A percentile compares a stretch with the other conserved stretches of the same genome.
phyloP scores from a whole-genome alignment of 2,329 filamentous ascomycete genomes.

The Fusarium zealandicum region DNA sequence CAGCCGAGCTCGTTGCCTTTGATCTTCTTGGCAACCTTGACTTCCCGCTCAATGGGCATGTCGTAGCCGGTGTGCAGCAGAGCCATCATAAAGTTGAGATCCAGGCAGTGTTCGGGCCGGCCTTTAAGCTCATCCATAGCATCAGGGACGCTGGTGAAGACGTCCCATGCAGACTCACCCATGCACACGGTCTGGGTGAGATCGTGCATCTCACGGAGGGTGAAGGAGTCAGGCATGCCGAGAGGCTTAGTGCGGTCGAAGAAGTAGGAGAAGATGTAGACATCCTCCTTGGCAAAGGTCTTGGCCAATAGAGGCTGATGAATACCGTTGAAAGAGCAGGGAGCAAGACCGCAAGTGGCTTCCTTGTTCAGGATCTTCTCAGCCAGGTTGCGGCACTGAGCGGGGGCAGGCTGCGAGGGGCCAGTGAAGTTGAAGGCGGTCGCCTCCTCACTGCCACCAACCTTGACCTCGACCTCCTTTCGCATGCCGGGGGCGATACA shows the following conservation, averaged over 20 bases:
- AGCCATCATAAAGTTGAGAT: constrained; percentile 95
- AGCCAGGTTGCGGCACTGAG: constrained; percentile 87
- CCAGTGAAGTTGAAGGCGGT: constrained; percentile 84
- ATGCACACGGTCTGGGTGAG: constrained; percentile 85
- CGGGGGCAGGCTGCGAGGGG: constrained; percentile 74
- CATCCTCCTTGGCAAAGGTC: constrained; percentile 89
- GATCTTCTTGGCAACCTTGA: constrained; percentile 99
- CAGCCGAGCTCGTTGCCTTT: constrained; percentile 96
- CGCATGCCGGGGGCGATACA: constrained; percentile 85
- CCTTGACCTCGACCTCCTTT: constrained; percentile 74
- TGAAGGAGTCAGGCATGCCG: constrained; percentile 98
- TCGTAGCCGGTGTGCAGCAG: constrained; percentile 95
- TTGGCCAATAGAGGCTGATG: constrained; percentile 92
- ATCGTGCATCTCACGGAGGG: constrained; percentile 86
- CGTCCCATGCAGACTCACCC: constrained; percentile 78
- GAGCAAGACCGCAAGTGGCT: constrained; percentile 77
- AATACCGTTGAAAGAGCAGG: constrained; percentile 98
- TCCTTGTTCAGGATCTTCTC: constrained; percentile 94
- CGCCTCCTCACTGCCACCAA: constrained; percentile 67
- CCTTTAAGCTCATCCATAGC: constrained; percentile 82
- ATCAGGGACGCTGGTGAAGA: constrained; percentile 77
- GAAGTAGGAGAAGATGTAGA: constrained; percentile 98
- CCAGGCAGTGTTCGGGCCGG: constrained; percentile 89
- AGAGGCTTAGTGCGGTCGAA: constrained; percentile 93
- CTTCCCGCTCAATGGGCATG: constrained; percentile 95